phyloP scores from a whole-genome alignment of 2,329 filamentous ascomycete genomes.

The Cordyceps sp. region DNA sequence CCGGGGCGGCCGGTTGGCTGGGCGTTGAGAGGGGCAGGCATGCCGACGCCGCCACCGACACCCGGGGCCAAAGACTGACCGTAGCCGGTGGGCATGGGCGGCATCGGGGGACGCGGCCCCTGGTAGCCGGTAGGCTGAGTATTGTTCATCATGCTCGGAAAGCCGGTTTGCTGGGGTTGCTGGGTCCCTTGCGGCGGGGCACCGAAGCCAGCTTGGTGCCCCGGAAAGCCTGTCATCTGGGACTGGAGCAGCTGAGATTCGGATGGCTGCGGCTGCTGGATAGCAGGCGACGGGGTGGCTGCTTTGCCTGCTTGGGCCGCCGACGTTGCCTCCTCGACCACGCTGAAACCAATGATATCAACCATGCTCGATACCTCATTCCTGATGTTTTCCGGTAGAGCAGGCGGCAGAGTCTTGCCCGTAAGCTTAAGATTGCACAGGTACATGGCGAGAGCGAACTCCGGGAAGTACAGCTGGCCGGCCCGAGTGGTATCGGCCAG shows the following conservation, averaged over 20 bases:
- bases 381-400: constrained; percentile 68
- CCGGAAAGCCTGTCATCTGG: constrained; percentile 53
- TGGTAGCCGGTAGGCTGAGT: constrained; percentile 65
- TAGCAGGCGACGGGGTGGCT: constrained; percentile 33
- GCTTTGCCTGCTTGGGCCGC: constrained; percentile 43
- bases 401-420: constrained; percentile 60
- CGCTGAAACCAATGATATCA: constrained; percentile 92
- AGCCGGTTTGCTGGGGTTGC: constrained; percentile 55
- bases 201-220: constrained; percentile 39
- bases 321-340: constrained; percentile 52
- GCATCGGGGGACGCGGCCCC: constrained; percentile 80
- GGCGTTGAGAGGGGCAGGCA: constrained; percentile 57
- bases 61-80: constrained; percentile 25
- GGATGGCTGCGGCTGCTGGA: constrained; percentile 57
- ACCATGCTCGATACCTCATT: constrained; percentile 99
- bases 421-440: constrained; percentile 88
- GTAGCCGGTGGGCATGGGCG: constrained; percentile 52
- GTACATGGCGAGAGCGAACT: constrained; percentile 97
- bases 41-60: constrained; percentile 27
- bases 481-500: constrained; percentile 91
- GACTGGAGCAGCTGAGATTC: constrained; percentile 48
- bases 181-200: constrained; percentile 38
- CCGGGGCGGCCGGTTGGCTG: constrained; percentile 87
- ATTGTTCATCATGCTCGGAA: constrained; percentile 47
- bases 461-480: constrained; percentile 88